phyloP scores from a whole-genome alignment of 257 asterid species.

The Nicotiana tomentosiformis region DNA sequence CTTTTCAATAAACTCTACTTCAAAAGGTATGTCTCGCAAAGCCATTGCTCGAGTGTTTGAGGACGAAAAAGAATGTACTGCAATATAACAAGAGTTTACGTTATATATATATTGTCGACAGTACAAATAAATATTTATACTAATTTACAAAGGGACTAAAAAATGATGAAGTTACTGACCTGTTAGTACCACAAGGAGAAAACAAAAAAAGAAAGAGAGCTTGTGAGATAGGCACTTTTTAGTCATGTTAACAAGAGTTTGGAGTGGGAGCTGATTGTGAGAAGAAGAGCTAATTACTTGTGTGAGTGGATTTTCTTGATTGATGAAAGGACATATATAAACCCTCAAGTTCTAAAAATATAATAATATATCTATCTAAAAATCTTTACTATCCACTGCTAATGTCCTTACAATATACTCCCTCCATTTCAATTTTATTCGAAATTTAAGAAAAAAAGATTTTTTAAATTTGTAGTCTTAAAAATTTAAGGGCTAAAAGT shows the following conservation, averaged over 20 bases:
- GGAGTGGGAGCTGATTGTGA: background rate
- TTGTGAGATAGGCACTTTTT: background rate
- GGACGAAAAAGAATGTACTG: background rate
- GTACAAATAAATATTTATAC: no score
- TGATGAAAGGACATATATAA: background rate
- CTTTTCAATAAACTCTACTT: background rate
- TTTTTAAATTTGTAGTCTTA: no score
- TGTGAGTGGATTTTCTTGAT: background rate
- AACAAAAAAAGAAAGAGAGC: background rate
- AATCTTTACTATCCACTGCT: no score
- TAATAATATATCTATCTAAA: no score
- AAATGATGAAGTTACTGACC: background rate
- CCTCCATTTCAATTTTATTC: no score
- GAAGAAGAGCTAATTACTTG: no score
- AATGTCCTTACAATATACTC: no score
- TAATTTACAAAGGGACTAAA: background rate
- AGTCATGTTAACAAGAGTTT: background rate
- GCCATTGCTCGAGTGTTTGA: background rate
- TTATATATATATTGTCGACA: no score
- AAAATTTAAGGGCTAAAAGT: no score
- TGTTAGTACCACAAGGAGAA: background rate
- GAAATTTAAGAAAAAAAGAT: no score
- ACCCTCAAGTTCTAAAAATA: background rate
- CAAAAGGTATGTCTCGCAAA: background rate
- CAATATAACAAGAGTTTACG: background rate